phyloP scores from a whole-genome alignment of 1,284 basidiomycete species.

The Cystobasidiaceae sp. region DNA sequence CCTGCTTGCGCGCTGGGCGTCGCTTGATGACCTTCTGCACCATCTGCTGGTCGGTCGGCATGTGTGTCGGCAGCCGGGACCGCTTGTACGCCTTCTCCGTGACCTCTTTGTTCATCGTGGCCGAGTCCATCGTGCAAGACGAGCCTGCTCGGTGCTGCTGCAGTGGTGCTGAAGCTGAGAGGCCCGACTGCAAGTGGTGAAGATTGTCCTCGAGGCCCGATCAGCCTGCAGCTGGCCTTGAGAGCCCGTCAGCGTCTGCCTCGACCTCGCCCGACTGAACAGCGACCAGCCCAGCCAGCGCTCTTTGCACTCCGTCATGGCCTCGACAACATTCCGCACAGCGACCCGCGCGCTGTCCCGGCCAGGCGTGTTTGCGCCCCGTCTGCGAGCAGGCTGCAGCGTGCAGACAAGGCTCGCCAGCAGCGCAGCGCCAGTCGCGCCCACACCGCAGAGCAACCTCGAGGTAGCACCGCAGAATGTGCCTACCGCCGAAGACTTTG shows the following conservation, averaged over 20 bases:
- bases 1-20: conserved; percentile 43
- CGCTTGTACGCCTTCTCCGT: conserved; percentile 6
- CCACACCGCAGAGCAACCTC: too few relatives aligned
- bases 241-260: too few relatives aligned
- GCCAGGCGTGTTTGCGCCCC: background rate
- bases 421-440: conserved; percentile 3
- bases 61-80: conserved; percentile 3
- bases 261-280: too few relatives aligned
- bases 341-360: background rate
- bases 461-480: conserved; percentile 21
- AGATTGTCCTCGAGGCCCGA: too few relatives aligned
- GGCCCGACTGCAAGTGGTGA: too few relatives aligned
- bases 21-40: conserved; percentile 37
- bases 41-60: conserved; percentile 5
- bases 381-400: background rate
- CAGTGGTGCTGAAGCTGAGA: too few relatives aligned
- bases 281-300: too few relatives aligned
- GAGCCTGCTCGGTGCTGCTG: background rate
- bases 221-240: too few relatives aligned
- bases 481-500: conserved; percentile 36
- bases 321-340: too few relatives aligned
- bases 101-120: conserved; percentile 17
- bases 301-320: too few relatives aligned
- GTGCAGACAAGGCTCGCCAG: background rate
- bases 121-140: background rate